phyloP scores from a whole-genome alignment of 768 basidiomycete genomes.

The Gloeophyllum trabeum region DNA sequence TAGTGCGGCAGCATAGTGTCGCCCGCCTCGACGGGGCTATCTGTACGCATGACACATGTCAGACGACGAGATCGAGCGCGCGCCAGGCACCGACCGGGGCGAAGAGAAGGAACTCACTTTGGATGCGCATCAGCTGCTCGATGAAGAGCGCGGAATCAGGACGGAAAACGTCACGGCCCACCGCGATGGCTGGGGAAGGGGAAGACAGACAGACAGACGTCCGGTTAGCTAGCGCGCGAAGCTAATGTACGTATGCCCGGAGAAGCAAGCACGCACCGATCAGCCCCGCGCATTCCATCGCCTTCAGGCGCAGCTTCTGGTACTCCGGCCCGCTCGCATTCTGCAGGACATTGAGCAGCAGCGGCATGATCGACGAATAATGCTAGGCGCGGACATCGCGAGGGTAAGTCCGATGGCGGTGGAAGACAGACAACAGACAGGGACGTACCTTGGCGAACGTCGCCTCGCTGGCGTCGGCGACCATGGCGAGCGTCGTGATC shows the following conservation, averaged over 20 bases:
- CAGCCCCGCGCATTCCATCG: constrained; percentile 86
- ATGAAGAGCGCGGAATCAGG: constrained; percentile 65
- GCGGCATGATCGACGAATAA: constrained; percentile 71
- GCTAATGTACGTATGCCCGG: too few species aligned
- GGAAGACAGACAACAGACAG: background rate
- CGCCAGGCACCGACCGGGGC: background rate
- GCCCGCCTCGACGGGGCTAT: constrained; percentile 53
- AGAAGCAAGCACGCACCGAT: constrained; percentile 43
- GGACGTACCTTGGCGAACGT: constrained; percentile 58
- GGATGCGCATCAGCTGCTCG: constrained; percentile 63
- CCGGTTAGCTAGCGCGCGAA: background rate
- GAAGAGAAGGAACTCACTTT: constrained; percentile 36
- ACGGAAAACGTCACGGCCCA: constrained; percentile 70
- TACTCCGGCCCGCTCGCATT: constrained; percentile 62
- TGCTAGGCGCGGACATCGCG: constrained; percentile 45
- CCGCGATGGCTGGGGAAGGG: constrained; percentile 57
- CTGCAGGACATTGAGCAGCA: constrained; percentile 63
- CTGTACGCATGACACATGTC: too few species aligned
- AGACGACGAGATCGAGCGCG: too few species aligned
- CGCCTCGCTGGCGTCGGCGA: constrained; percentile 73
- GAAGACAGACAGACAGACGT: background rate
- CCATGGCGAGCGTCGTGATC: constrained; percentile 82
- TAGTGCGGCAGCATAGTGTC: constrained; percentile 69
- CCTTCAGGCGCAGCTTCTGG: constrained; percentile 62
- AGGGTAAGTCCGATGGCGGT: constrained; percentile 5